These are phyloP conservation scores for Sarocladium brachiariae DNA, from an alignment of 2,329 filamentous ascomycete species.

Conservation along the genomic window DNA sequence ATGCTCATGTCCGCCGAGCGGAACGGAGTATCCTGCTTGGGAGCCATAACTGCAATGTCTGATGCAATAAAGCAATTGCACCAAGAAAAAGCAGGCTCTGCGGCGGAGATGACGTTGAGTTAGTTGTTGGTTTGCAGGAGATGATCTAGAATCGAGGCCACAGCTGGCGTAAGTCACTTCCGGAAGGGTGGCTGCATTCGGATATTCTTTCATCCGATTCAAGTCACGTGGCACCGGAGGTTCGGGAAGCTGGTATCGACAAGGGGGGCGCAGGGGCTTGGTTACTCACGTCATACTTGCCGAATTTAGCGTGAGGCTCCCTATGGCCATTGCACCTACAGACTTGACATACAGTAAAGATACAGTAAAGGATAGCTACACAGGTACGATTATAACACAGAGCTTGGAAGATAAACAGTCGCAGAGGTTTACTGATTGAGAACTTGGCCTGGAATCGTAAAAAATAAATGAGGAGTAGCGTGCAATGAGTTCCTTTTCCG, in stretches of 20 bases:
- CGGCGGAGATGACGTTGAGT: conserved; percentile 20
- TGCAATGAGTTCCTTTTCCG: neutral
- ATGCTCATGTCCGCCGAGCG: conserved; percentile 99
- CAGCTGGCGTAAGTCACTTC: conserved; percentile 7
- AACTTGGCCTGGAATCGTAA: neutral
- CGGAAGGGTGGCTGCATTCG: neutral
- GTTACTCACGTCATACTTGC: conserved; percentile 8
- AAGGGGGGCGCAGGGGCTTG: conserved; percentile 2
- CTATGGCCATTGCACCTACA: neutral
- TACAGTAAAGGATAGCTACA: too few species aligned
- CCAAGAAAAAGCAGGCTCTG: conserved; percentile 20
- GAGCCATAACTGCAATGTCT: conserved; percentile 43
- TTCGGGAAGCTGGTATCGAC: conserved; percentile 3
- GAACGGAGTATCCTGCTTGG: conserved; percentile 86
- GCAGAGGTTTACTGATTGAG: too few species aligned
- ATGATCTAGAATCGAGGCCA: neutral
- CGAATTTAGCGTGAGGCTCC: neutral
- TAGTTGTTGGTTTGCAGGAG: conserved; percentile 7
- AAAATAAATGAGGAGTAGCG: neutral
- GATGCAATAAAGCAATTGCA: conserved; percentile 21
- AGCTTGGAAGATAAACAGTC: too few species aligned
- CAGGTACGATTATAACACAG: too few species aligned
- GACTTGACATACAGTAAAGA: neutral
- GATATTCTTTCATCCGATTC: neutral
- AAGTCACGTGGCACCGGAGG: neutral